Conservation (phyloP, 2,329 filamentous ascomycete genomes). For the Aspergillus ibericus region DNA sequence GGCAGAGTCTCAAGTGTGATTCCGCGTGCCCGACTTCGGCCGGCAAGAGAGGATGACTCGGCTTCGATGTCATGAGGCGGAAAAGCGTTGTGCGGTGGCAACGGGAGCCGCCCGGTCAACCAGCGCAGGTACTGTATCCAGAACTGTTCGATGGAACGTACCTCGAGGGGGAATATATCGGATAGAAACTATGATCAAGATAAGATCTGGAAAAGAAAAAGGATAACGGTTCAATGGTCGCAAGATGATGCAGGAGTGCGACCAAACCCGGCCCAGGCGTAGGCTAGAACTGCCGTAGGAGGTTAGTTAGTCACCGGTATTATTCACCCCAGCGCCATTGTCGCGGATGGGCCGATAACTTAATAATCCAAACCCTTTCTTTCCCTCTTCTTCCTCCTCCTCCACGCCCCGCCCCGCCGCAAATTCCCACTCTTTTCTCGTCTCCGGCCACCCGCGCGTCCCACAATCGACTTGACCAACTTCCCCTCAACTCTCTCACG, state of each 20-base stretch:
- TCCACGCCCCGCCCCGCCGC: conserved; percentile 4
- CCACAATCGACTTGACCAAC: conserved; percentile 11
- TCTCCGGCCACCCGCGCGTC: conserved; percentile 12
- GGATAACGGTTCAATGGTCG: background rate
- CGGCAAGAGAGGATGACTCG: conserved; percentile 8
- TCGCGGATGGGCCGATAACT: background rate
- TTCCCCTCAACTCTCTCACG: conserved; percentile 4
- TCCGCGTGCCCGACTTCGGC: conserved; percentile 18
- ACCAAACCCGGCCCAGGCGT: background rate
- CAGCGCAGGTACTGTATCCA: background rate
- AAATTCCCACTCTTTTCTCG: conserved; percentile 13
- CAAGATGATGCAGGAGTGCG: background rate
- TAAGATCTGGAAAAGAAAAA: background rate
- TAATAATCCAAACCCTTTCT: conserved; percentile 3
- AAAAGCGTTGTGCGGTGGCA: conserved; percentile 7
- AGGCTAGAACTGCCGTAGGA: too few relatives aligned
- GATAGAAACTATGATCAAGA: background rate
- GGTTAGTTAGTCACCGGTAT: conserved; percentile 2
- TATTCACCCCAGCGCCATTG: background rate
- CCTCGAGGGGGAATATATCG: background rate
- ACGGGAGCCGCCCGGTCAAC: background rate
- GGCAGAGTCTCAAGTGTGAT: background rate
- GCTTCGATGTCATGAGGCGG: conserved; percentile 14
- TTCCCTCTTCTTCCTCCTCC: too few relatives aligned
- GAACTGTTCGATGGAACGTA: background rate